Conservation (phyloP, 2,329 filamentous ascomycete species). For the Coniosporium tulheliwenetii region DNA sequence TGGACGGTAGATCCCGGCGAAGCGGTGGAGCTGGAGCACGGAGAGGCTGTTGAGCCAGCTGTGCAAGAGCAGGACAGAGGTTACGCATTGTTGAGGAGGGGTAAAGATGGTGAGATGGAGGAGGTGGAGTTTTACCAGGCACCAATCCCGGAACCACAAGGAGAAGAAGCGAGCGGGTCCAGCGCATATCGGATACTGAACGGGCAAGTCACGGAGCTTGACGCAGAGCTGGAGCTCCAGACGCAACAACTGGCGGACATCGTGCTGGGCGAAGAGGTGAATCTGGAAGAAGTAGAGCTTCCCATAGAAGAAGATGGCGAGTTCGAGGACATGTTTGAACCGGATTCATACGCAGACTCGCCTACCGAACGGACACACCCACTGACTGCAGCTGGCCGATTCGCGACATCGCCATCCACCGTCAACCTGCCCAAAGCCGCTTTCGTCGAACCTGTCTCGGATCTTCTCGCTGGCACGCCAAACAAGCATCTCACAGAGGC, state of each 20-base stretch:
- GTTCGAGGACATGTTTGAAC: conserved; percentile 2
- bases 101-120: conserved; percentile 42
- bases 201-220: background rate
- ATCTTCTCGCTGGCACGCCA: conserved; percentile 46
- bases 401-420: conserved; percentile 56
- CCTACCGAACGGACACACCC: conserved; percentile 50
- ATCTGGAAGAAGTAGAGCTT: conserved; percentile 2
- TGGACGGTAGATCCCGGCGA: conserved; percentile 45
- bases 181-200: background rate
- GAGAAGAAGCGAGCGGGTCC: background rate
- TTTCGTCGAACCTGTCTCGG: conserved; percentile 53
- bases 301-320: conserved; percentile 16
- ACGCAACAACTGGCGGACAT: background rate
- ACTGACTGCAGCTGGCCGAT: conserved; percentile 58
- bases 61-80: conserved; percentile 21
- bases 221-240: conserved; percentile 1
- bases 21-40: conserved; percentile 23
- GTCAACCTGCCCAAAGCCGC: conserved; percentile 56
- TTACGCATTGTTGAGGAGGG: conserved; percentile 38
- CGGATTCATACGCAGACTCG: conserved; percentile 2
- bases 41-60: conserved; percentile 10
- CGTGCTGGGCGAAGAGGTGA: conserved; percentile 4
- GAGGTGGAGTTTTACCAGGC: conserved; percentile 38
- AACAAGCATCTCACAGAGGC: conserved; percentile 60
- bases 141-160: conserved; percentile 14